Evolutionary conservation across 164 flowering plant genomes (phyloP).

Genomic region (Vitis riparia): DNA sequence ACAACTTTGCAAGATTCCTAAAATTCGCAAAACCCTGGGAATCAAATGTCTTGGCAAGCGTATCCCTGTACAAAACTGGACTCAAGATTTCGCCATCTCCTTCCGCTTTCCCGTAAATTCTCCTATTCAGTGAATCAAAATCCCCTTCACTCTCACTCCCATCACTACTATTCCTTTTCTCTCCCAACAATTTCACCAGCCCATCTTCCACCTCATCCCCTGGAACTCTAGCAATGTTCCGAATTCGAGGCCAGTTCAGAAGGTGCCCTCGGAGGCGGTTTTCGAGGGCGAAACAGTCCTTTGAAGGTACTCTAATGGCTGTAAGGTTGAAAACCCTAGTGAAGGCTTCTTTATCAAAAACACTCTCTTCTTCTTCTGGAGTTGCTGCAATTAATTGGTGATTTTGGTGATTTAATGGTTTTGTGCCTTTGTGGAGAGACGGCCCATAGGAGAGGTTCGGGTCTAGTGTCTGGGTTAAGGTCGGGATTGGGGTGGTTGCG

Average conservation of each 20-base stretch:
- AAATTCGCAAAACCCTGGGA: constrained; percentile 67
- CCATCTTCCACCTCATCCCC: constrained; percentile 77
- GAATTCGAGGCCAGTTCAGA: constrained; percentile 90
- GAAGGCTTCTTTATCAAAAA: constrained; percentile 56
- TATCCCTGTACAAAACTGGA: constrained; percentile 73
- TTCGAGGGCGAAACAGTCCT: constrained; percentile 67
- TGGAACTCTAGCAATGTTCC: constrained; percentile 83
- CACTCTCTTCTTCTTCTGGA: constrained; percentile 1
- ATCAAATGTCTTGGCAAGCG: constrained; percentile 67
- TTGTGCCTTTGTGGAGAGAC: constrained; percentile 66
- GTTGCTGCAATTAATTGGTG: neutral
- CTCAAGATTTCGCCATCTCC: constrained; percentile 59
- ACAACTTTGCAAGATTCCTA: constrained; percentile 74
- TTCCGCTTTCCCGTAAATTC: constrained; percentile 58
- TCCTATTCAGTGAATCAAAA: constrained; percentile 41
- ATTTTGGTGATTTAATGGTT: constrained; percentile 14
- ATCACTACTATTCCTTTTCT: neutral
- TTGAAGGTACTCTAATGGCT: constrained; percentile 82
- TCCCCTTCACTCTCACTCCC: constrained; percentile 22
- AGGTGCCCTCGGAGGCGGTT: constrained; percentile 82
- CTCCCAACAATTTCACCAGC: constrained; percentile 22
- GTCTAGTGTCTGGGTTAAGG: constrained; percentile 12
- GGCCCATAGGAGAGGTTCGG: constrained; percentile 59
- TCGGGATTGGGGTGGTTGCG: constrained; percentile 10
- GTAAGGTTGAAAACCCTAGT: constrained; percentile 63